These are phyloP conservation scores for Suhomyces faveliae DNA, from an alignment of 805 yeast genomes.

Conservation along the genomic window DNA sequence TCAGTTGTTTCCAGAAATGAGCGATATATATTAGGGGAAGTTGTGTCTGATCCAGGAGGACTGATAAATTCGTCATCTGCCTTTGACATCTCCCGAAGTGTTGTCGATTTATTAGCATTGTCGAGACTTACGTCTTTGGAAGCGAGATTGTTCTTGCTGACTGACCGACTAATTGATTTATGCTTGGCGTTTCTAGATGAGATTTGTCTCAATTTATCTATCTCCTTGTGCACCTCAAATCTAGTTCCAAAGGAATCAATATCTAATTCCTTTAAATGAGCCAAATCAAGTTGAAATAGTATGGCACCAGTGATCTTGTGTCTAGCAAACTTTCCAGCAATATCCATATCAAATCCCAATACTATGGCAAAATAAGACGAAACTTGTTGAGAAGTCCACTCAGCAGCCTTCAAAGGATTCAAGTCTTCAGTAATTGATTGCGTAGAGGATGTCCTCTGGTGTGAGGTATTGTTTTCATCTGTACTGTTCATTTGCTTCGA, in stretches of 20 bases:
- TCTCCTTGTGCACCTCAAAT: conserved; percentile 86
- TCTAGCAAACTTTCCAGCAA: conserved; percentile 76
- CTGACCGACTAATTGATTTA: conserved; percentile 11
- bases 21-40: conserved; percentile 10
- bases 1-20: conserved; percentile 19
- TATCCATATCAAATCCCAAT: conserved; percentile 68
- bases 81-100: neutral
- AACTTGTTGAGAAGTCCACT: conserved; percentile 89
- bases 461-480: neutral
- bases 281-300: conserved; percentile 77
- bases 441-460: conserved; percentile 11
- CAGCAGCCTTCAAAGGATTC: conserved; percentile 48
- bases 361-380: conserved; percentile 66
- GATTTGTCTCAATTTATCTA: conserved; percentile 57
- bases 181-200: conserved; percentile 14
- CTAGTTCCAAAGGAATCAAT: conserved; percentile 93
- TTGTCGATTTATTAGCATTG: neutral
- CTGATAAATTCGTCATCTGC: conserved; percentile 10
- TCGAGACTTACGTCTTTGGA: neutral
- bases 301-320: conserved; percentile 91
- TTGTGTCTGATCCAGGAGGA: conserved; percentile 9
- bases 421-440: conserved; percentile 26
- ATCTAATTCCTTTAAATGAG: conserved; percentile 87
- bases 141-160: conserved; percentile 8
- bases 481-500: neutral